Evolutionary conservation across 345 rosid genomes (phyloP).

Genomic region (Eutrema yunnanense): DNA sequence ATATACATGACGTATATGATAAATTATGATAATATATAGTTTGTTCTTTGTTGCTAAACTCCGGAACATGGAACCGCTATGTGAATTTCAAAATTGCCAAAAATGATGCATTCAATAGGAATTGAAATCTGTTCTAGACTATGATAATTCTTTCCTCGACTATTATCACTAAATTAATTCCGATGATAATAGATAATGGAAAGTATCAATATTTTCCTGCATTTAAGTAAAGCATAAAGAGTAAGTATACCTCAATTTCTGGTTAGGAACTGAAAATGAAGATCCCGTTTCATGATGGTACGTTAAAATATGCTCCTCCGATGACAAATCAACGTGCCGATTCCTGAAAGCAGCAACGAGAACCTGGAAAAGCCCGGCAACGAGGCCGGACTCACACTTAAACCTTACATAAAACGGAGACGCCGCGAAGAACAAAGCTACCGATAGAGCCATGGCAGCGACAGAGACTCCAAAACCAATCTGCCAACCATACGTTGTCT

Average conservation of each 20-base stretch:
- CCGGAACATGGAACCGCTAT: neutral
- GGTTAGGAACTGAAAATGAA: conserved; percentile 28
- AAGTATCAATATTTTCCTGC: neutral
- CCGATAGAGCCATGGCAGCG: conserved; percentile 36
- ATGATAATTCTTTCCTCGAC: neutral
- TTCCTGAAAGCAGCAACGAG: conserved; percentile 33
- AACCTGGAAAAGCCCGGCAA: conserved; percentile 47
- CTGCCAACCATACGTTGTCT: conserved; percentile 48
- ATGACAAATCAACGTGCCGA: conserved; percentile 21
- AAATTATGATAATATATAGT: neutral
- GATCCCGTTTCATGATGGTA: conserved; percentile 24
- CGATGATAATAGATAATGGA: neutral
- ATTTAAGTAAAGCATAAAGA: neutral
- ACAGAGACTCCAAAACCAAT: conserved; percentile 52
- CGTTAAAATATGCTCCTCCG: neutral
- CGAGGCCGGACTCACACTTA: conserved; percentile 30
- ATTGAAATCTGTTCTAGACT: neutral
- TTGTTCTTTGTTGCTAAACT: neutral
- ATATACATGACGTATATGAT: neutral
- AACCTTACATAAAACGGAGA: conserved; percentile 38
- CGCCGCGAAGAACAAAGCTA: conserved; percentile 37
- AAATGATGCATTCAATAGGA: neutral
- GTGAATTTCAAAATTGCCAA: neutral
- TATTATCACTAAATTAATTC: too few relatives aligned
- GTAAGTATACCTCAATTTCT: conserved; percentile 35